phyloP scores from a whole-genome alignment of 768 basidiomycete species.

The Amanita fuliginea region DNA sequence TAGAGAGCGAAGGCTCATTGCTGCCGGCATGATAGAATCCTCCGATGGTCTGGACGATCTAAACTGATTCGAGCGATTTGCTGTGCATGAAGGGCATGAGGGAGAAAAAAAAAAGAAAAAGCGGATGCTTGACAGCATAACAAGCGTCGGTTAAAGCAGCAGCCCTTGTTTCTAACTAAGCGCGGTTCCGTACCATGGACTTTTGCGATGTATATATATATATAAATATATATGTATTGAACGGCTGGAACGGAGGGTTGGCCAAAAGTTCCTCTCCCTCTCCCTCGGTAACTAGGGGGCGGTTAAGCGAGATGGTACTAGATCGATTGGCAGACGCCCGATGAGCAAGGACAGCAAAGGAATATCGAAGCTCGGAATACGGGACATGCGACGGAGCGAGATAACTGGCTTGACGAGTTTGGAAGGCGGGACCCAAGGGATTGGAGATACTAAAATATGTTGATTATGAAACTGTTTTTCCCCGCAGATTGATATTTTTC shows the following conservation, averaged over 20 bases:
- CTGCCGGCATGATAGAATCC: not conserved
- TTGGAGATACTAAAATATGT: not conserved
- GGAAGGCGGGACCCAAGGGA: slow-evolving; percentile 1
- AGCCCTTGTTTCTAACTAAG: not conserved
- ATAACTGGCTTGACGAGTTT: not conserved
- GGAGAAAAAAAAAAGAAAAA: too few species aligned
- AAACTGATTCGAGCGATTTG: not conserved
- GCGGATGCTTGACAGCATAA: not conserved
- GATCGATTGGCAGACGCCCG: not conserved
- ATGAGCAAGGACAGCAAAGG: not conserved
- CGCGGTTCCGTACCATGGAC: not conserved
- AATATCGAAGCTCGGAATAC: not conserved
- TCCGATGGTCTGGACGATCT: not conserved
- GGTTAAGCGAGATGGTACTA: not conserved
- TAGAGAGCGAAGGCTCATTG: not conserved
- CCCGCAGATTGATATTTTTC: not conserved
- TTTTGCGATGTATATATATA: too few species aligned
- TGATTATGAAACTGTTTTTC: not conserved
- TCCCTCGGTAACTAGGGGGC: not conserved
- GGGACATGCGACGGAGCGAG: not conserved
- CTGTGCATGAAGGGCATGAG: not conserved
- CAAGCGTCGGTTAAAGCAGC: not conserved
- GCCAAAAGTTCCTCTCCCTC: too few species aligned
- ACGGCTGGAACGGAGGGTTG: too few species aligned
- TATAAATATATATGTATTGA: too few species aligned